Percentiles rank a stretch among this genome's conserved stretches.
Conservation (phyloP, 1,139 yeast species). For the Meyerozyma sp. region DNA sequence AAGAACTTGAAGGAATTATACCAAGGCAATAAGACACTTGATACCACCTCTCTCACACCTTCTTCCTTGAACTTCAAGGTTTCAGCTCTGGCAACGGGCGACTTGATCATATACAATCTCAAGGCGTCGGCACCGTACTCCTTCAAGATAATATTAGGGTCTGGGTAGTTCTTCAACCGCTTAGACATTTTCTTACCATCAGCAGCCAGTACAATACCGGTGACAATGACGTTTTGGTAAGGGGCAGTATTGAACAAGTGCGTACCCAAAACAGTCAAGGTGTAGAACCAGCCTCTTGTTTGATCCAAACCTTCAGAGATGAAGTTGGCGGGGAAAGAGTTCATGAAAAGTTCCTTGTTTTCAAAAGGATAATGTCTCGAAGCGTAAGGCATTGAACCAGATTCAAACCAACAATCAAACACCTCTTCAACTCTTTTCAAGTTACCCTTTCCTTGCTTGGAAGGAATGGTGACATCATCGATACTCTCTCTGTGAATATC, state of each 20-base stretch:
- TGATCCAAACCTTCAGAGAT: slow-evolving; percentile 98
- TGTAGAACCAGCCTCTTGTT: slow-evolving; percentile 99
- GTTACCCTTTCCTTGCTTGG: slow-evolving; percentile 82
- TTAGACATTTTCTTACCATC: slow-evolving; percentile 99
- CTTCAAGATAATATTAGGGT: slow-evolving; percentile 75
- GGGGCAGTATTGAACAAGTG: slow-evolving; percentile 92
- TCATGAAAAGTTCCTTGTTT: slow-evolving; percentile 58
- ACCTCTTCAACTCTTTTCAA: slow-evolving; percentile 94
- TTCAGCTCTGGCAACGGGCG: slow-evolving; percentile 96
- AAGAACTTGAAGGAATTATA: slow-evolving; percentile 95
- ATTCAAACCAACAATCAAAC: slow-evolving; percentile 99
- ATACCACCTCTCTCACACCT: slow-evolving; percentile 96
- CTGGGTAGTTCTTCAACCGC: slow-evolving; percentile 96
- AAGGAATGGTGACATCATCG: slow-evolving; percentile 90
- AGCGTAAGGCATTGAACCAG: slow-evolving; percentile 99
- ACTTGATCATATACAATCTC: slow-evolving; percentile 90
- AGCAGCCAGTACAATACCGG: slow-evolving; percentile 94
- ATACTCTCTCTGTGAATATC: slow-evolving; percentile 93
- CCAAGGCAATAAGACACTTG: slow-evolving; percentile 96
- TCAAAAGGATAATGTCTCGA: slow-evolving; percentile 97
- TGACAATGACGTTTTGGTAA: slow-evolving; percentile 89
- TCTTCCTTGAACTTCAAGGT: slow-evolving; percentile 95
- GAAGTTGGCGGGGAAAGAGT: slow-evolving; percentile 74
- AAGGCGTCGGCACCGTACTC: slow-evolving; percentile 97
- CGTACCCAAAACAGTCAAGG: slow-evolving; percentile 91